phyloP scores from a whole-genome alignment of 768 basidiomycete species.

The Collybiopsis luxurians region DNA sequence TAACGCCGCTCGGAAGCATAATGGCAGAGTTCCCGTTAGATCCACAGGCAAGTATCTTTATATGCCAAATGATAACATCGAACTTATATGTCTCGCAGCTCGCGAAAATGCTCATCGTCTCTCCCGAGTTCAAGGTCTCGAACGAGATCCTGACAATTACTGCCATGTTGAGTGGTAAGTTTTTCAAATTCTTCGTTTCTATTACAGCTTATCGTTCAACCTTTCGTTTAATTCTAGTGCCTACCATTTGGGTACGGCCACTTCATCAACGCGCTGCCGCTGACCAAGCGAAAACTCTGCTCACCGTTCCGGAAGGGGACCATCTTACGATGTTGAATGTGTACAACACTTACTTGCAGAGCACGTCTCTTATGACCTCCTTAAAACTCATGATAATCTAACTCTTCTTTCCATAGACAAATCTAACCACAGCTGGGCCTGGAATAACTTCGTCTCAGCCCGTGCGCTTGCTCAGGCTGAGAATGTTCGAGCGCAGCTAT shows the following conservation, averaged over 20 bases:
- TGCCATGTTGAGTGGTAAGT: conserved; percentile 87
- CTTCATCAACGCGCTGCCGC: conserved; percentile 86
- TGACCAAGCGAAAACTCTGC: conserved; percentile 83
- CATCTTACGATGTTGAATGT: conserved; percentile 94
- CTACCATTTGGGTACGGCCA: conserved; percentile 91
- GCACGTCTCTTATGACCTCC: conserved; percentile 39
- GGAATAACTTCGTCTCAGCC: conserved; percentile 83
- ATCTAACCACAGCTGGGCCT: conserved; percentile 84
- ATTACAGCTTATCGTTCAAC: neutral
- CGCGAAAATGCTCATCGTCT: conserved; percentile 91
- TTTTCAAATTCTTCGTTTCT: neutral
- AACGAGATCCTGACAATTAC: conserved; percentile 95
- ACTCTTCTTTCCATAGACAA: conserved; percentile 44
- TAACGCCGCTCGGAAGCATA: conserved; percentile 81
- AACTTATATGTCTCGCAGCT: conserved; percentile 42
- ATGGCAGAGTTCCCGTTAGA: conserved; percentile 99
- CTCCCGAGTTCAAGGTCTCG: conserved; percentile 93
- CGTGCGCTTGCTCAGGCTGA: conserved; percentile 88
- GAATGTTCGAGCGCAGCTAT: conserved; percentile 87
- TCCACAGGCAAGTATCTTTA: conserved; percentile 64
- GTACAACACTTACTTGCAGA: conserved; percentile 86
- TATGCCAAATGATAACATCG: neutral
- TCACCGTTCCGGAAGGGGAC: conserved; percentile 92
- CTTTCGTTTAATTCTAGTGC: conserved; percentile 45
- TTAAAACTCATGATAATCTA: neutral